These are phyloP conservation scores for Suillus bovinus DNA, from an alignment of 768 basidiomycete genomes.

Conservation along the genomic window DNA sequence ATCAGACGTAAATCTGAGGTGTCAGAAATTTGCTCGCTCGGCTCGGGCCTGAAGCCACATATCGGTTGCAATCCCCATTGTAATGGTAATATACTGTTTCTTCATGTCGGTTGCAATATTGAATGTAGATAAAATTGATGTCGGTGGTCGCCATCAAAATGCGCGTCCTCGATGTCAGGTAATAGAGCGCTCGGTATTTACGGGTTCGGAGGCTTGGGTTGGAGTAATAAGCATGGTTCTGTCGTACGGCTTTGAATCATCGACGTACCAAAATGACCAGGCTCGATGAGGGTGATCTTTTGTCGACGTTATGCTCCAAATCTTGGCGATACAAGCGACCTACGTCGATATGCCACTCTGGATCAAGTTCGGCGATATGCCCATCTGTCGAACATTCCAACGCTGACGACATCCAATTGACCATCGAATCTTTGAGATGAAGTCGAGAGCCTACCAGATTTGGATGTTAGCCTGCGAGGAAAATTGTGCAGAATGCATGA, in stretches of 20 bases:
- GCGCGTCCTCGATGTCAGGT: slow-evolving; percentile 18
- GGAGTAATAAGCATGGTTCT: slow-evolving; percentile 23
- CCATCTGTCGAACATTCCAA: slow-evolving; percentile 34
- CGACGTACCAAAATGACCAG: slow-evolving; percentile 26
- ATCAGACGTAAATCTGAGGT: too few species aligned
- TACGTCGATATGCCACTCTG: slow-evolving; percentile 38
- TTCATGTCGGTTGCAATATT: too few species aligned
- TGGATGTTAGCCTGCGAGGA: slow-evolving; percentile 11
- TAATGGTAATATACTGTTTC: too few species aligned
- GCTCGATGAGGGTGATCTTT: slow-evolving; percentile 25
- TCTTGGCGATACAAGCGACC: background rate
- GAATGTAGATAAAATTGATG: too few species aligned
- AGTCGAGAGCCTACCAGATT: slow-evolving; percentile 12
- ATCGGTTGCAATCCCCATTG: too few species aligned
- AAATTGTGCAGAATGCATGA: background rate
- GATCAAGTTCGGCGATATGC: slow-evolving; percentile 33
- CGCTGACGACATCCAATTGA: slow-evolving; percentile 21
- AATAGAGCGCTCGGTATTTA: slow-evolving; percentile 21
- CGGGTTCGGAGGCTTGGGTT: slow-evolving; percentile 26
- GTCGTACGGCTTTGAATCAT: slow-evolving; percentile 12
- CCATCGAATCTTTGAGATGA: background rate
- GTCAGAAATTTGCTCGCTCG: too few species aligned
- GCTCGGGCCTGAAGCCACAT: too few species aligned
- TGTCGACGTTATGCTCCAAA: background rate
- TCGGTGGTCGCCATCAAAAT: slow-evolving; percentile 27